These are phyloP conservation scores for Chloris gayana DNA, from an alignment of 176 grass and related monocot species.

Conservation along the genomic window DNA sequence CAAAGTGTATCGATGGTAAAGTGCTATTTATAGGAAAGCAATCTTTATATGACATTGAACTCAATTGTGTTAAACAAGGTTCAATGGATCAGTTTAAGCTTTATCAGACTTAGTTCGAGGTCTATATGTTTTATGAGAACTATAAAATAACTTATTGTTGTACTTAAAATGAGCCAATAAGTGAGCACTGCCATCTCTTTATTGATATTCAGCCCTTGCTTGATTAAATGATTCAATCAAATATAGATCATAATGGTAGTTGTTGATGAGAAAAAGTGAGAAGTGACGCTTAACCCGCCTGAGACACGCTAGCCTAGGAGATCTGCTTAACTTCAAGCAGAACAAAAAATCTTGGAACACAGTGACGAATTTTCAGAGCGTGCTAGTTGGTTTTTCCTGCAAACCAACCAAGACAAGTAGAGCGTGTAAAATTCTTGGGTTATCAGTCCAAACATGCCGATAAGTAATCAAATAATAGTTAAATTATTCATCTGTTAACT, in stretches of 20 bases:
- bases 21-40: background rate
- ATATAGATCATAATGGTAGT: background rate
- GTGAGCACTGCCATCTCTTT: background rate
- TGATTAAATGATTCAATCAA: background rate
- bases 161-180: background rate
- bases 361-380: too few species aligned
- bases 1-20: background rate
- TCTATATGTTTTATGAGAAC: background rate
- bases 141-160: background rate
- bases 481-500: too few species aligned
- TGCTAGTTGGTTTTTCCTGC: too few species aligned
- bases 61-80: background rate
- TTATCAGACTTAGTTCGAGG: background rate
- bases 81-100: background rate
- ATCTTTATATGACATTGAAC: background rate
- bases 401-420: too few species aligned
- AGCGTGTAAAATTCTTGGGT: too few species aligned
- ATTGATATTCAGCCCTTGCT: background rate
- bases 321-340: too few species aligned
- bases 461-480: too few species aligned
- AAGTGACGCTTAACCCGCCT: too few species aligned
- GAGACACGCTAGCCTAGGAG: too few species aligned
- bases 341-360: too few species aligned
- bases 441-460: too few species aligned
- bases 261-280: too few species aligned